Evolutionary conservation across 106 monocot species (phyloP).

Genomic region (Platanthera zijinensis): DNA sequence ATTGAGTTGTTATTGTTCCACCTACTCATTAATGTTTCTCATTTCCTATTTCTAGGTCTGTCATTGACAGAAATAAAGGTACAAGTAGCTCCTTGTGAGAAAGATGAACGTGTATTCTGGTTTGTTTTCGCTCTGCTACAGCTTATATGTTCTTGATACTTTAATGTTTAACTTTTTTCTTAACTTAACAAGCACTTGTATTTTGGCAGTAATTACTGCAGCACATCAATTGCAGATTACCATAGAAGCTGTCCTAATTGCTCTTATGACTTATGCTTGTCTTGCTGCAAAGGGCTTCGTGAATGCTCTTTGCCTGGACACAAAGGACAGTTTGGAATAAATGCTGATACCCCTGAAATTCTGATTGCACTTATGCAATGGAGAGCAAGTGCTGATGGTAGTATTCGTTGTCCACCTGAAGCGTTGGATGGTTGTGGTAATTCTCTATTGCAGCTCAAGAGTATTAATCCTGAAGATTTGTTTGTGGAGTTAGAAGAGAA

Average conservation of each 20-base stretch:
- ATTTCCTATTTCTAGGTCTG: constrained; percentile 22
- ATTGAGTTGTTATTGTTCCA: not conserved
- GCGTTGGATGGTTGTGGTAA: constrained; percentile 12
- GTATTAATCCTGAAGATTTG: constrained; percentile 25
- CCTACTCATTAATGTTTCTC: not conserved
- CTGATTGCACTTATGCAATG: not conserved
- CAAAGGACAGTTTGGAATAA: not conserved
- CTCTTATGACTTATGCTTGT: constrained; percentile 36
- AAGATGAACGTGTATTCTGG: constrained; percentile 60
- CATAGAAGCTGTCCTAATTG: constrained; percentile 38
- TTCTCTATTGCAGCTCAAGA: constrained; percentile 24
- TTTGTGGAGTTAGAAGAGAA: constrained; percentile 25
- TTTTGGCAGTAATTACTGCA: constrained; percentile 33
- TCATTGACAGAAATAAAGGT: constrained; percentile 22
- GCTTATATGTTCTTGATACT: not conserved
- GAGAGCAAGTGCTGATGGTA: constrained; percentile 12
- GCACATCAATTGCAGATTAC: constrained; percentile 37
- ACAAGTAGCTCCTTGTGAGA: constrained; percentile 26
- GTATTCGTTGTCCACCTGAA: constrained; percentile 11
- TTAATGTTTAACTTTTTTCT: too few species aligned
- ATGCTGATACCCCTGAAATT: not conserved
- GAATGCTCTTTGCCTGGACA: constrained; percentile 15
- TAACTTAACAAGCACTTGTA: not conserved
- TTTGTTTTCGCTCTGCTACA: constrained; percentile 7
- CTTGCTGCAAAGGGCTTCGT: constrained; percentile 51